Base-by-base conservation (phyloP, 2,329 filamentous ascomycete genomes). In the Talaromyces albobiverticillius region DNA sequence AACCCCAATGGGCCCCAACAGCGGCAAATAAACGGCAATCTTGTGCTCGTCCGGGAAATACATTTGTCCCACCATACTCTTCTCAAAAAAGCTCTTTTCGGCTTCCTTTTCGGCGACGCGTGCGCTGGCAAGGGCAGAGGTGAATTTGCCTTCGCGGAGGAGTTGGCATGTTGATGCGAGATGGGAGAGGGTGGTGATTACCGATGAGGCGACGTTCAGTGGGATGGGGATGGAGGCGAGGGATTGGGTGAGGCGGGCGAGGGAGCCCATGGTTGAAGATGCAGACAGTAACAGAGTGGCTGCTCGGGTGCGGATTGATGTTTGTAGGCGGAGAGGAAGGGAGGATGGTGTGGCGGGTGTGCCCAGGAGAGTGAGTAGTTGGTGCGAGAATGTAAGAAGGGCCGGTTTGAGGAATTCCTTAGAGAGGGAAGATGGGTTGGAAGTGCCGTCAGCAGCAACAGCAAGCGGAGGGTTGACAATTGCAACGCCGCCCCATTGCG, bases 31-130 rank as follows among this genome's bases (percentile, higher is more conserved):
- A 1, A 99, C 94, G 0, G 94, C 94, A 22, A 99, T 84, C 72
- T 97, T 99, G 71, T 99, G 94, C 75, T 99, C 94, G 66, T 99
- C 94, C 0, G 94, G 94, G 71, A 99, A 99, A 71, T 97, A 99
- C 2, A 97, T 86, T 74, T 97, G 94, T 0, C 92, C 94, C 11
- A 99, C 94, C 94, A 99, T 99, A 66, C 89, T 95, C 74, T 95
- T 95, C 73, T 99, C 94, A 62, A 99, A 99, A 72, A 99, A 99
- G 0, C 93, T 93, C 57, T 88, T 85, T 70, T 99, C 94, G 0
- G 91, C 93, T 67, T 95, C 90, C 2, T 84, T 82, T 71, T 96
- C 92, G 5, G 94, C 94, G 45, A 90, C 84, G 9, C 89, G 83
- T 0, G 93, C 93, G 67, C 93, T 86, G 58, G 86, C 82, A 36